Conservation (phyloP, 176 grass and related monocot genomes). For the Chrysopogon serrulatus region DNA sequence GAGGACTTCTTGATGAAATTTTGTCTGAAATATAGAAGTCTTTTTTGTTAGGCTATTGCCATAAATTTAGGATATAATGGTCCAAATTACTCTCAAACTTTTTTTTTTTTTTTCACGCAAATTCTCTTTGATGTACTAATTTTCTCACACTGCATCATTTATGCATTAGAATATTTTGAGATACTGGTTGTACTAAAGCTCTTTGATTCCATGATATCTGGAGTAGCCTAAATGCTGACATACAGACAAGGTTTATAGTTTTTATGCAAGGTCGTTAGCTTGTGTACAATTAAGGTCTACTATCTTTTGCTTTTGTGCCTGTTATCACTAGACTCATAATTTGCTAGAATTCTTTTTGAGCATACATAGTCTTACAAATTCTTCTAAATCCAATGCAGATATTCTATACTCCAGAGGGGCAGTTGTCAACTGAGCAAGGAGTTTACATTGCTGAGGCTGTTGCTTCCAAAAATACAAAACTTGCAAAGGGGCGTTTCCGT, state of each 20-base stretch:
- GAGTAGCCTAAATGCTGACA: background rate
- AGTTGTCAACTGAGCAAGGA: slow-evolving; percentile 82
- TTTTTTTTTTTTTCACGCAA: background rate
- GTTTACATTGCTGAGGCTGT: slow-evolving; percentile 88
- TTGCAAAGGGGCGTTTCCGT: slow-evolving; percentile 87
- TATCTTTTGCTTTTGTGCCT: slow-evolving; percentile 17
- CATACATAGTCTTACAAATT: slow-evolving; percentile 11
- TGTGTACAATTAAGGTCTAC: background rate
- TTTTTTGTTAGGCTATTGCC: background rate
- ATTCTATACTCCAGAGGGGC: slow-evolving; percentile 85
- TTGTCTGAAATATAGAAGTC: background rate
- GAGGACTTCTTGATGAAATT: slow-evolving; percentile 16
- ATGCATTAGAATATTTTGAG: background rate
- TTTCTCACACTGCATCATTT: background rate
- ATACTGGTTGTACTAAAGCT: background rate
- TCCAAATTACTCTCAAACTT: background rate
- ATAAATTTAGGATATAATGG: background rate
- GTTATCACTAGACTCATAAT: slow-evolving; percentile 19
- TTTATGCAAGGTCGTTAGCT: background rate
- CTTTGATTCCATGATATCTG: background rate
- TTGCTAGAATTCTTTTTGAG: background rate
- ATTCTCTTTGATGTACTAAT: background rate
- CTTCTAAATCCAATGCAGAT: slow-evolving; percentile 47
- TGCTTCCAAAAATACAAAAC: slow-evolving; percentile 73
- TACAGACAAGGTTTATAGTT: background rate